A percentile compares a stretch with the other conserved stretches of the same genome.
Evolutionary conservation across 768 basidiomycete species (phyloP).

Genomic region (Panus rudis): DNA sequence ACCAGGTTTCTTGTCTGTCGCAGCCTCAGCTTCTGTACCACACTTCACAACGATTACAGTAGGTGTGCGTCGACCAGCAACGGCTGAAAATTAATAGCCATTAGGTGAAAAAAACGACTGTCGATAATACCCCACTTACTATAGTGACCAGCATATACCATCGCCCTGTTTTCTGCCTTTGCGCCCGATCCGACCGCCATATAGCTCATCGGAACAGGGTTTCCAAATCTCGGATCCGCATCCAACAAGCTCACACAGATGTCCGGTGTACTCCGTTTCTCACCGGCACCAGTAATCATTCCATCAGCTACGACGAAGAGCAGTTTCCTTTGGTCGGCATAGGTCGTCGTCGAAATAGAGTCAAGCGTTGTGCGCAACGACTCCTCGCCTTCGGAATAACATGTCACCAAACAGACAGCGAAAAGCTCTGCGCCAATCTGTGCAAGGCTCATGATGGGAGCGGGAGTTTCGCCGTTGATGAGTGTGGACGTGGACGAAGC

Average conservation of each 20-base stretch:
- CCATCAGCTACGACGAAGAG: conserved; percentile 95
- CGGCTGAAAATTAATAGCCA: conserved; percentile 35
- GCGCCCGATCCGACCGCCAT: conserved; percentile 82
- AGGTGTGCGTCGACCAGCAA: conserved; percentile 86
- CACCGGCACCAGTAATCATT: conserved; percentile 97
- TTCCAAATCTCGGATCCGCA: conserved; percentile 91
- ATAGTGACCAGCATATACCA: conserved; percentile 99
- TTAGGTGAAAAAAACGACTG: conserved; percentile 2
- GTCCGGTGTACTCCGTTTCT: conserved; percentile 93
- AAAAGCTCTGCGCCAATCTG: conserved; percentile 95
- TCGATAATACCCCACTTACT: conserved; percentile 46
- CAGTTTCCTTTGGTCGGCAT: conserved; percentile 88
- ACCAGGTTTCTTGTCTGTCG: conserved; percentile 86
- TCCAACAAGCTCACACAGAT: conserved; percentile 90
- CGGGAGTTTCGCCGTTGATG: conserved; percentile 35
- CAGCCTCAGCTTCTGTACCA: conserved; percentile 80
- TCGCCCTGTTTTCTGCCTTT: conserved; percentile 88
- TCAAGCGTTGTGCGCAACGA: conserved; percentile 88
- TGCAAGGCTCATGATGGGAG: conserved; percentile 73
- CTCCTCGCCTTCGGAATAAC: conserved; percentile 96
- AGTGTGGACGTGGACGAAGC: conserved; percentile 53
- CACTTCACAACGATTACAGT: conserved; percentile 95
- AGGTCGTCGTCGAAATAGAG: conserved; percentile 84
- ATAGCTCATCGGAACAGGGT: conserved; percentile 93
- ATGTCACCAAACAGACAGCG: conserved; percentile 92